These are phyloP conservation scores for Eucalyptus coolabah DNA, from an alignment of 345 rosid species.

Conservation along the genomic window DNA sequence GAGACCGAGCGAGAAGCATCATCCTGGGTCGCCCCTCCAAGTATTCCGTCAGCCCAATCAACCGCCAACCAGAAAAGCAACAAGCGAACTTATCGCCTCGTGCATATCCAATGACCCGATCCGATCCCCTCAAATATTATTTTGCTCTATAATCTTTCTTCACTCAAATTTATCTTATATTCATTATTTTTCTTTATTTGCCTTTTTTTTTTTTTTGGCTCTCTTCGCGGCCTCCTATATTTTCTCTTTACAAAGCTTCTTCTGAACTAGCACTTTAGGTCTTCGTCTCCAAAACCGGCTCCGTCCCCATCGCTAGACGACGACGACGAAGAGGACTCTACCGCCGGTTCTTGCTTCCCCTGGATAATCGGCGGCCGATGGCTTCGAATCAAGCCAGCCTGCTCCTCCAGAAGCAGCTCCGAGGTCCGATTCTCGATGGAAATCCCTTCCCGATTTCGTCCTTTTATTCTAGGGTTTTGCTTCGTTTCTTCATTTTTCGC, in stretches of 20 bases:
- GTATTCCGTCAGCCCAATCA: not conserved
- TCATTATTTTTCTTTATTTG: not conserved
- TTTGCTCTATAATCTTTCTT: not conserved
- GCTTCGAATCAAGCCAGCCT: conserved; percentile 80
- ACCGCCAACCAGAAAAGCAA: not conserved
- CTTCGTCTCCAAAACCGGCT: not conserved
- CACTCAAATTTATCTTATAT: not conserved
- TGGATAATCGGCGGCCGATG: conserved; percentile 1
- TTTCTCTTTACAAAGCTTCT: not conserved
- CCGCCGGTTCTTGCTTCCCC: not conserved
- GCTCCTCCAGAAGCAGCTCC: conserved; percentile 93
- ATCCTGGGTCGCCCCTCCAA: not conserved
- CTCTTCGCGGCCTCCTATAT: not conserved
- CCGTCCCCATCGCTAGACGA: not conserved
- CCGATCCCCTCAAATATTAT: not conserved
- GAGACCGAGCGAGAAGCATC: not conserved
- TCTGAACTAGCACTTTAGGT: not conserved
- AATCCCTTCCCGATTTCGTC: not conserved
- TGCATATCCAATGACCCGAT: not conserved
- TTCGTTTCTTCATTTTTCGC: not conserved
- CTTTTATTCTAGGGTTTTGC: not conserved
- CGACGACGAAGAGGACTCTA: not conserved
- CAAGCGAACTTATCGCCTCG: not conserved
- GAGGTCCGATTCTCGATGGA: conserved; percentile 18
- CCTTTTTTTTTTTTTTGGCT: not conserved